Conservation (phyloP, 1,139 yeast genomes). For the Hansenula sp. region DNA sequence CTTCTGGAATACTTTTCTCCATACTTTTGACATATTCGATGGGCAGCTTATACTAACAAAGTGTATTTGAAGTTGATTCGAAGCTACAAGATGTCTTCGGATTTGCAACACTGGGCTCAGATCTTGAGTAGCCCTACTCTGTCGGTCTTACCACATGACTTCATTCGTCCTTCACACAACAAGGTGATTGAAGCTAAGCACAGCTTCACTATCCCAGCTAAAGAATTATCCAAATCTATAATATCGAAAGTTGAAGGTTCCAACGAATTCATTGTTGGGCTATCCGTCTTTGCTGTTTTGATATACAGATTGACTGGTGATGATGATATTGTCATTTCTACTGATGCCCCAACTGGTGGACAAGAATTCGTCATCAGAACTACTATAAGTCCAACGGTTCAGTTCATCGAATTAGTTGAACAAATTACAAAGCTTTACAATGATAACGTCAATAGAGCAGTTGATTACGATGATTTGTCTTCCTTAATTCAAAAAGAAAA, state of each 20-base stretch:
- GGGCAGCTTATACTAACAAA: too few species aligned
- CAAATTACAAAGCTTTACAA: constrained; percentile 42
- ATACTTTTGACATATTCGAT: not conserved
- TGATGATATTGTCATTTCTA: constrained; percentile 85
- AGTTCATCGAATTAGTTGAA: constrained; percentile 50
- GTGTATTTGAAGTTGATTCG: too few species aligned
- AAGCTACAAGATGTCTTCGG: constrained; percentile 4
- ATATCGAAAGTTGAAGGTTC: constrained; percentile 22
- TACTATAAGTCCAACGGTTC: constrained; percentile 45
- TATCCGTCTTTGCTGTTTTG: constrained; percentile 70
- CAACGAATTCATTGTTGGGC: constrained; percentile 45
- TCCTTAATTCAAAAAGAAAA: constrained; percentile 43
- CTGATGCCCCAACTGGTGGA: constrained; percentile 41
- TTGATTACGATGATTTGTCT: constrained; percentile 57
- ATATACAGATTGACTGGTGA: constrained; percentile 86
- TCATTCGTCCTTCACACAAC: constrained; percentile 70
- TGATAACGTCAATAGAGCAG: constrained; percentile 36
- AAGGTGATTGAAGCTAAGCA: constrained; percentile 60
- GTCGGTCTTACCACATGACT: constrained; percentile 86
- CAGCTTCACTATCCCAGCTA: constrained; percentile 35
- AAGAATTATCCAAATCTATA: constrained; percentile 14
- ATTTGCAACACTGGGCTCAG: constrained; percentile 56
- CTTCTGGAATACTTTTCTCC: not conserved
- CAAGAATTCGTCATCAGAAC: constrained; percentile 60
- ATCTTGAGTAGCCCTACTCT: constrained; percentile 78